Conservation (phyloP, 164 flowering plant genomes). For the Umbilicus rupestris region DNA sequence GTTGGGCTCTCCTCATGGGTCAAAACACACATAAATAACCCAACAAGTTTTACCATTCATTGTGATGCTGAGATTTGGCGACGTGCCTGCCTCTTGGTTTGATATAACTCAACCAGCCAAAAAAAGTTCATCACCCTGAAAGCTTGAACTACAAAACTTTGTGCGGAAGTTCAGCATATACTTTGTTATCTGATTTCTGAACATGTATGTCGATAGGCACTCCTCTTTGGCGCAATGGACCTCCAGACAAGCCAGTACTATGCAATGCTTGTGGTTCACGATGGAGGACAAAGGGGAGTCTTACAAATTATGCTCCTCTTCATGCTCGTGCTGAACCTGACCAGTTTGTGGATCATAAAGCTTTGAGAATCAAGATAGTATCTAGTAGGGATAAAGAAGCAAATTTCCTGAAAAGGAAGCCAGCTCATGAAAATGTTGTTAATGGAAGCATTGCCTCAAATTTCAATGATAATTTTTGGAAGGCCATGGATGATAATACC, state of each 20-base stretch:
- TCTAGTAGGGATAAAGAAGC: not conserved
- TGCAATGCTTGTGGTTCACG: conserved; percentile 51
- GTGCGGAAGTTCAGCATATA: not conserved
- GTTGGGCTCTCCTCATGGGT: too few relatives aligned
- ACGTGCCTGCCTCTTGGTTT: too few relatives aligned
- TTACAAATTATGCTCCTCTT: conserved; percentile 25
- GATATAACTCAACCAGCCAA: too few relatives aligned
- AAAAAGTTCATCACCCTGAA: not conserved
- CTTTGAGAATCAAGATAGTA: not conserved
- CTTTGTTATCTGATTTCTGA: not conserved
- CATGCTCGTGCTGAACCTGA: conserved; percentile 16
- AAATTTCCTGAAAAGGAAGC: conserved; percentile 30
- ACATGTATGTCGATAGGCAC: conserved; percentile 17
- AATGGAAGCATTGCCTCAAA: conserved; percentile 23
- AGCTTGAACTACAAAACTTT: not conserved
- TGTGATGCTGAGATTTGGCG: too few relatives aligned
- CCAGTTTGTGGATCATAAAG: not conserved
- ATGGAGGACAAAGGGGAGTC: conserved; percentile 29
- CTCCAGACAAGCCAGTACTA: conserved; percentile 32
- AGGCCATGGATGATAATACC: conserved; percentile 56
- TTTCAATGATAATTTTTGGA: conserved; percentile 28
- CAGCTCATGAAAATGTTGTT: conserved; percentile 21
- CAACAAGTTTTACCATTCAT: too few relatives aligned
- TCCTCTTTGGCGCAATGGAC: conserved; percentile 46
- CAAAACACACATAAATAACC: too few relatives aligned